A percentile compares a stretch with the other conserved stretches of the same genome.
Evolutionary conservation across 805 yeast species (phyloP).

Genomic region (Kregervanrija pseudodelftensis): DNA sequence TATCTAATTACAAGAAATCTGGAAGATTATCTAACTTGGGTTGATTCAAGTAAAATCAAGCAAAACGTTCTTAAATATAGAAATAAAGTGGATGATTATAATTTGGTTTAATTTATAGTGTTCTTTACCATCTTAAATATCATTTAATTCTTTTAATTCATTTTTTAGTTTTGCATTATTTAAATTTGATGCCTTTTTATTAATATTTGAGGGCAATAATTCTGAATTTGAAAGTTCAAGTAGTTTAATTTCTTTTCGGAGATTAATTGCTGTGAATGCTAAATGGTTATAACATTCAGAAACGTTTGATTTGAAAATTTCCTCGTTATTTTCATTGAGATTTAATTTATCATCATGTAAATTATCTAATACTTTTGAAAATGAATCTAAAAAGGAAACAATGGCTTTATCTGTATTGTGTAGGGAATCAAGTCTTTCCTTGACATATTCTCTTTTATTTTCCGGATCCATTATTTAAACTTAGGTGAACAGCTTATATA

Average conservation of each 20-base stretch:
- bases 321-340: constrained; percentile 19
- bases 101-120: constrained; percentile 30
- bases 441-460: constrained; percentile 29
- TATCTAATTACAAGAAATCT: constrained; percentile 84
- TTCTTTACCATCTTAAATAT: constrained; percentile 9
- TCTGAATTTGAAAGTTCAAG: constrained; percentile 49
- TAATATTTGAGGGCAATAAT: constrained; percentile 61
- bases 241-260: constrained; percentile 60
- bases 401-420: constrained; percentile 44
- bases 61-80: constrained; percentile 81
- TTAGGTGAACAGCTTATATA: too few species aligned
- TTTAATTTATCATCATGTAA: constrained; percentile 25
- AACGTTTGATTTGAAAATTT: constrained; percentile 37
- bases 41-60: constrained; percentile 91
- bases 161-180: constrained; percentile 51
- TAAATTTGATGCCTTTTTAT: constrained; percentile 62
- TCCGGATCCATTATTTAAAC: constrained; percentile 5
- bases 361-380: constrained; percentile 41
- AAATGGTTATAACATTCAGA: constrained; percentile 45
- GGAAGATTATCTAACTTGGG: constrained; percentile 98
- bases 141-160: constrained; percentile 28
- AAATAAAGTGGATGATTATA: constrained; percentile 61
- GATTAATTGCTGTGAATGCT: constrained; percentile 48
- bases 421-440: constrained; percentile 44
- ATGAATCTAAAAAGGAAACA: constrained; percentile 41